Evolutionary conservation across 2,329 filamentous ascomycete species (phyloP).

Genomic region (Fusarium udum): DNA sequence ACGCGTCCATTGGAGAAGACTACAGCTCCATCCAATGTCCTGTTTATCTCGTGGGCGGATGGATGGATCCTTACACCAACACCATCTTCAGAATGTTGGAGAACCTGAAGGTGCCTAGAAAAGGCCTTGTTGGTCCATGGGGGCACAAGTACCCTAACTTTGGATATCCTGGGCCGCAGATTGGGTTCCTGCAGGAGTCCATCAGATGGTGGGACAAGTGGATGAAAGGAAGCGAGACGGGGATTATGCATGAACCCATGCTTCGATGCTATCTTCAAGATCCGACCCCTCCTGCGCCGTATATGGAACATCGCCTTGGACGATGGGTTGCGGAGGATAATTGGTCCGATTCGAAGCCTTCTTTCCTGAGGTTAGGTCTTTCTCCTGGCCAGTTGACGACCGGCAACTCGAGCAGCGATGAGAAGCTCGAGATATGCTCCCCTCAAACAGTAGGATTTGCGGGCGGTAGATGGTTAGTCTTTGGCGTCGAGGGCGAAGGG

Average conservation of each 20-base stretch:
- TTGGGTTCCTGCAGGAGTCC: not conserved
- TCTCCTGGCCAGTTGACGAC: not conserved
- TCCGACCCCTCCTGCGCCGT: not conserved
- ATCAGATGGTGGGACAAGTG: constrained; percentile 11
- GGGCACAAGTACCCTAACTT: constrained; percentile 6
- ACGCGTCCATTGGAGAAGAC: not conserved
- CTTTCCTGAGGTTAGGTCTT: not conserved
- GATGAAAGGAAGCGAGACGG: constrained; percentile 1
- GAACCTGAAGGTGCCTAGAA: not conserved
- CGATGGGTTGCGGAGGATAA: not conserved
- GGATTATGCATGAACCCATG: constrained; percentile 2
- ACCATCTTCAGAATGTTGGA: constrained; percentile 13
- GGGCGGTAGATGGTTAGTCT: not conserved
- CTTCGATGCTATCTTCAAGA: constrained; percentile 1
- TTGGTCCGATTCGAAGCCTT: not conserved
- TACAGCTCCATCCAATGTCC: constrained; percentile 4
- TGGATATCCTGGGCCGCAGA: not conserved
- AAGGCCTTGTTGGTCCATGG: constrained; percentile 7
- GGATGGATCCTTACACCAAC: constrained; percentile 14
- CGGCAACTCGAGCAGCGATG: accelerated
- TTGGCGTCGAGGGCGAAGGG: not conserved
- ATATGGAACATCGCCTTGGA: not conserved
- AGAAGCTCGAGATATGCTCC: not conserved
- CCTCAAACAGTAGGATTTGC: constrained; percentile 5
- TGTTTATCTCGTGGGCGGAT: not conserved